Percentiles rank a stretch among this genome's conserved stretches.
These are phyloP conservation scores for Phialemoniopsis sp. DNA, from an alignment of 2,329 filamentous ascomycete species.

Conservation along the genomic window DNA sequence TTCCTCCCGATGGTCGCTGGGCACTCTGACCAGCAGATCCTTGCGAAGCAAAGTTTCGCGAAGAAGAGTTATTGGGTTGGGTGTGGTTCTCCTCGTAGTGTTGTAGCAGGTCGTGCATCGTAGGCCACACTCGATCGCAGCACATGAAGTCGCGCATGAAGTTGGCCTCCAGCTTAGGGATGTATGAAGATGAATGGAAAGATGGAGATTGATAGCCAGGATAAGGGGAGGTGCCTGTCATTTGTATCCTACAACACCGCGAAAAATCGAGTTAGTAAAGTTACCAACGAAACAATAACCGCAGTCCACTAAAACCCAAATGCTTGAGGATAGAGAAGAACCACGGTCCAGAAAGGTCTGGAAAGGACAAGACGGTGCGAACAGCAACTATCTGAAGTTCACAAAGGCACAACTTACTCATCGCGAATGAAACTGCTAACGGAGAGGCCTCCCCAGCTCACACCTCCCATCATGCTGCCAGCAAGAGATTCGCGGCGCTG, in stretches of 20 bases:
- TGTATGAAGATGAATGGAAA: slow-evolving; percentile 92
- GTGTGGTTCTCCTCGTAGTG: slow-evolving; percentile 97
- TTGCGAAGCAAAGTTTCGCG: slow-evolving; percentile 26
- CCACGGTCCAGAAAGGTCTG: too few species aligned
- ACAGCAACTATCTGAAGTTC: too few species aligned
- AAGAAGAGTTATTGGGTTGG: slow-evolving; percentile 48
- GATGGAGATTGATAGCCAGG: slow-evolving; percentile 81
- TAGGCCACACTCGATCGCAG: slow-evolving; percentile 84
- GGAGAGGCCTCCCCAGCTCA: slow-evolving; percentile 96
- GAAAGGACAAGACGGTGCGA: too few species aligned
- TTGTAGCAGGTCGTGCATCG: slow-evolving; percentile 89
- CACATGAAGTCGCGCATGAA: slow-evolving; percentile 98
- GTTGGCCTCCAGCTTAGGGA: slow-evolving; percentile 92
- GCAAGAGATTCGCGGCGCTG: slow-evolving; percentile 59
- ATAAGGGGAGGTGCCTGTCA: slow-evolving; percentile 81
- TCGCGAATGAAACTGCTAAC: slow-evolving; percentile 96
- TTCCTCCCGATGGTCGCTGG: too few species aligned
- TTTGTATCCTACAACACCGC: slow-evolving; percentile 5
- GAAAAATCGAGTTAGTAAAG: not conserved
- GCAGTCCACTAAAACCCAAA: too few species aligned
- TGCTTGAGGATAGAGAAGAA: too few species aligned
- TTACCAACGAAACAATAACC: too few species aligned
- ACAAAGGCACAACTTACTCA: slow-evolving; percentile 72
- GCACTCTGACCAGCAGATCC: too few species aligned
- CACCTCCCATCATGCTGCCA: slow-evolving; percentile 69